A percentile compares a stretch with the other conserved stretches of the same genome.
These are phyloP conservation scores for Xylaria grammica DNA, from an alignment of 495 filamentous ascomycete species.

Conservation along the genomic window DNA sequence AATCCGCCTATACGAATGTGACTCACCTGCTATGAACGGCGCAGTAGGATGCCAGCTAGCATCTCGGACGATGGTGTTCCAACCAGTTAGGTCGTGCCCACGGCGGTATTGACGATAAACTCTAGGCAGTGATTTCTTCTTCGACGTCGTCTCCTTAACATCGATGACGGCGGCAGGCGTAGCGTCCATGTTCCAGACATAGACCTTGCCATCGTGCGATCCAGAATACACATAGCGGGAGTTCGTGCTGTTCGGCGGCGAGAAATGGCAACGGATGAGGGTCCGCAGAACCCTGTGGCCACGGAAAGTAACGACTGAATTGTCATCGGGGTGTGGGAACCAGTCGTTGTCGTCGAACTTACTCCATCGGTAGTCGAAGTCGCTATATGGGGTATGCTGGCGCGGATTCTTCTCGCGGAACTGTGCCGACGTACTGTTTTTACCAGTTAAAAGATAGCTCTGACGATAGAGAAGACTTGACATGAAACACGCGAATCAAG, in stretches of 20 bases:
- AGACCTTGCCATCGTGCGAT: conserved; percentile 84
- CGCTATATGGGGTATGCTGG: conserved; percentile 59
- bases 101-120: conserved; percentile 38
- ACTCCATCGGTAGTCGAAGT: conserved; percentile 86
- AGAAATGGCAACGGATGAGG: conserved; percentile 94
- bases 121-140: conserved; percentile 18
- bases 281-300: conserved; percentile 89
- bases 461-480: too few relatives aligned
- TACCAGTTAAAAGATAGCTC: too few relatives aligned
- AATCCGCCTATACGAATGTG: not conserved
- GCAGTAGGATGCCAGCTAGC: conserved; percentile 94
- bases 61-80: conserved; percentile 88
- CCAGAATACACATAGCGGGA: conserved; percentile 93
- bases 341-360: conserved; percentile 71
- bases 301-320: conserved; percentile 89
- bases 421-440: conserved; percentile 65
- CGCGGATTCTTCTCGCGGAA: conserved; percentile 57
- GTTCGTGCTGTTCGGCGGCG: conserved; percentile 84
- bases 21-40: conserved; percentile 83
- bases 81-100: conserved; percentile 46
- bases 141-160: conserved; percentile 67
- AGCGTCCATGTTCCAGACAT: conserved; percentile 92
- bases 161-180: conserved; percentile 83
- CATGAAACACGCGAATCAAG: too few relatives aligned
- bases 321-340: conserved; percentile 81